phyloP scores from a whole-genome alignment of 176 grass and related monocot genomes.

The Carex littledalei region DNA sequence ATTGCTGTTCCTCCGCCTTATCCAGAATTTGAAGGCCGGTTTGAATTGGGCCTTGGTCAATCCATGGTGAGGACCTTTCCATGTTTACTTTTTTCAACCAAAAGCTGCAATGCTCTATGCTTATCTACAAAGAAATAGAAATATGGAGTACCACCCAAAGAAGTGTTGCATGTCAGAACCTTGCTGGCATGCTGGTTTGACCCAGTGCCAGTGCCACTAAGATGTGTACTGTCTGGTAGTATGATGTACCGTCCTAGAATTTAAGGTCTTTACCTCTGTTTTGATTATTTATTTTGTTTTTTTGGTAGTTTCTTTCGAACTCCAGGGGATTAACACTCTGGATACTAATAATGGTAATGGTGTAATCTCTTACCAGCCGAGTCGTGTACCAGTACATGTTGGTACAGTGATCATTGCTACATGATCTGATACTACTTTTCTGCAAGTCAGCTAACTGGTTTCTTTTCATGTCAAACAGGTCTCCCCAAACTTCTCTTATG shows the following conservation, averaged over 20 bases:
- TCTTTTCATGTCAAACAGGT: constrained; percentile 34
- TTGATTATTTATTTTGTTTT: neutral
- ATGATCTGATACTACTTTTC: neutral
- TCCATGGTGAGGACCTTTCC: constrained; percentile 49
- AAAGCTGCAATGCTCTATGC: neutral
- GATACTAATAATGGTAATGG: neutral
- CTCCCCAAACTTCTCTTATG: constrained; percentile 42
- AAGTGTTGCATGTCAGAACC: neutral
- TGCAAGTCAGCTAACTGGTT: neutral
- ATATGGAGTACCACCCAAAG: neutral
- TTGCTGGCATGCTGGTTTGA: neutral
- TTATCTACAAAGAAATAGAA: constrained; percentile 1
- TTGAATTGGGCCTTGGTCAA: constrained; percentile 62
- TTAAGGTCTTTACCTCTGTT: neutral
- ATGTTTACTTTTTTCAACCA: neutral
- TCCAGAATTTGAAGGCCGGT: constrained; percentile 46
- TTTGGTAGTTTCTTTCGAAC: neutral
- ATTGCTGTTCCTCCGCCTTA: constrained; percentile 37
- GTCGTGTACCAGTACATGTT: neutral
- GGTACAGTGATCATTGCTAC: neutral
- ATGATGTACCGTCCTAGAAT: neutral
- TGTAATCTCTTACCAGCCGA: neutral
- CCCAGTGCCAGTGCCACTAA: neutral
- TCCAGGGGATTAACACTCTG: neutral
- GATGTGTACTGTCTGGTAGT: neutral